phyloP scores from a whole-genome alignment of 129 eudicot species.

The Flaveria sonorensis region DNA sequence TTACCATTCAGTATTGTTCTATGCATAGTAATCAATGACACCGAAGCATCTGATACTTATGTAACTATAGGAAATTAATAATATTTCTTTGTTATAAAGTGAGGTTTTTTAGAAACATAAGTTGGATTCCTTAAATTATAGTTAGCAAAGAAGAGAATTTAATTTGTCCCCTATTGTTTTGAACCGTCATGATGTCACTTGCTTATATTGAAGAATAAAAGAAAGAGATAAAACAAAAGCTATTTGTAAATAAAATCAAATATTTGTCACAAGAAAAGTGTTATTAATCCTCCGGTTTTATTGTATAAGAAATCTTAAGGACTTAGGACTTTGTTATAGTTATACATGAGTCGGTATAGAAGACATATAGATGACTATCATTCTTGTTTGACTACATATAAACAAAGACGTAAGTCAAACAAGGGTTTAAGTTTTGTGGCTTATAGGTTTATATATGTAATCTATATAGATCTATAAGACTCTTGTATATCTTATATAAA shows the following conservation, averaged over 20 bases:
- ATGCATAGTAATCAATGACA: too few species aligned
- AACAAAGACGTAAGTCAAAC: slow-evolving; percentile 44
- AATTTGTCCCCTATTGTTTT: not conserved
- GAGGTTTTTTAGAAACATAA: too few species aligned
- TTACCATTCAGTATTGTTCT: not conserved
- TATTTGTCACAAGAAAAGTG: slow-evolving; percentile 2
- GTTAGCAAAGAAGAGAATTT: not conserved
- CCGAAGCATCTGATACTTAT: too few species aligned
- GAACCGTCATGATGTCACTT: not conserved
- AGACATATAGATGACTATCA: slow-evolving; percentile 28
- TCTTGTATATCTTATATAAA: slow-evolving; percentile 14
- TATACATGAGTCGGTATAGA: slow-evolving; percentile 31
- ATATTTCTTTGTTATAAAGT: too few species aligned
- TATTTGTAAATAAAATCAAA: not conserved
- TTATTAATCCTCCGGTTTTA: slow-evolving; percentile 22
- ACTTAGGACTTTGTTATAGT: slow-evolving; percentile 35
- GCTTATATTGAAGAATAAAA: not conserved
- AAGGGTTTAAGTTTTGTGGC: slow-evolving; percentile 3
- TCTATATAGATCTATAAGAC: slow-evolving; percentile 29
- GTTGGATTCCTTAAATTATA: too few species aligned
- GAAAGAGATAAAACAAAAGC: not conserved
- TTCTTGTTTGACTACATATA: slow-evolving; percentile 41
- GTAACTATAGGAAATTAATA: too few species aligned
- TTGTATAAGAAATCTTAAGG: slow-evolving; percentile 38
- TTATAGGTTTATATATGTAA: slow-evolving; percentile 18